Conservation (phyloP, 2,329 filamentous ascomycete species). For the Sphaceloma murrayae region DNA sequence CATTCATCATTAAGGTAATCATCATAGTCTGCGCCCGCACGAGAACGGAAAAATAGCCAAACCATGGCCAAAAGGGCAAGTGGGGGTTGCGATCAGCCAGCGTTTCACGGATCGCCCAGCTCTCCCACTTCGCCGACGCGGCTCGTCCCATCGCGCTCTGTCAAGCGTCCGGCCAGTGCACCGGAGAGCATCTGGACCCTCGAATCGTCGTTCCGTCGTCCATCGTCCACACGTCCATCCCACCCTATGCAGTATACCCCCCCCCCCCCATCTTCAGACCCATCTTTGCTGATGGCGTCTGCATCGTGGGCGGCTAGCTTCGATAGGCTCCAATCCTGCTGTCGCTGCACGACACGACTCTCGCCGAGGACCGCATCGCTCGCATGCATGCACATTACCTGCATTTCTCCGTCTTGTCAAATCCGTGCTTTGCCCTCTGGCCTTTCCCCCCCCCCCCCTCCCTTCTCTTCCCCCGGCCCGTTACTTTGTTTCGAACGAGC, state of each 20-base stretch:
- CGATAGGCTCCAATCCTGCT: conserved; percentile 10
- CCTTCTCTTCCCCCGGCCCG: neutral
- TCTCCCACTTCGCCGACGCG: no score
- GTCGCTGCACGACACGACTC: conserved; percentile 1
- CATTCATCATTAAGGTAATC: no score
- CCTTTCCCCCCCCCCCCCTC: neutral
- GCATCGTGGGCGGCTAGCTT: conserved; percentile 13
- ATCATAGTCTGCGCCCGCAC: no score
- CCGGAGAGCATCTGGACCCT: neutral
- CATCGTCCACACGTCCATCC: neutral
- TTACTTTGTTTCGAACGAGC: conserved; percentile 42
- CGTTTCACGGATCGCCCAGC: conserved; percentile 4
- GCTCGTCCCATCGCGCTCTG: neutral
- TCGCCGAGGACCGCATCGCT: conserved; percentile 1
- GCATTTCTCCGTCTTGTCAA: no score
- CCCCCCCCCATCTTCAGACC: neutral
- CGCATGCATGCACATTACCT: no score
- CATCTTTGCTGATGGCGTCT: conserved; percentile 8
- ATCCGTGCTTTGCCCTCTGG: no score
- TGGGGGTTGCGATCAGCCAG: conserved; percentile 6
- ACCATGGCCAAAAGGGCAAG: conserved; percentile 8
- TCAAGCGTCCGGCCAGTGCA: neutral
- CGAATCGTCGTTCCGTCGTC: neutral
- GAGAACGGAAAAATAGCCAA: no score
- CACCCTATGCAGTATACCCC: conserved; percentile 9